Conservation (phyloP, 2,329 filamentous ascomycete species). For the Ceratocystiopsis sp. region DNA sequence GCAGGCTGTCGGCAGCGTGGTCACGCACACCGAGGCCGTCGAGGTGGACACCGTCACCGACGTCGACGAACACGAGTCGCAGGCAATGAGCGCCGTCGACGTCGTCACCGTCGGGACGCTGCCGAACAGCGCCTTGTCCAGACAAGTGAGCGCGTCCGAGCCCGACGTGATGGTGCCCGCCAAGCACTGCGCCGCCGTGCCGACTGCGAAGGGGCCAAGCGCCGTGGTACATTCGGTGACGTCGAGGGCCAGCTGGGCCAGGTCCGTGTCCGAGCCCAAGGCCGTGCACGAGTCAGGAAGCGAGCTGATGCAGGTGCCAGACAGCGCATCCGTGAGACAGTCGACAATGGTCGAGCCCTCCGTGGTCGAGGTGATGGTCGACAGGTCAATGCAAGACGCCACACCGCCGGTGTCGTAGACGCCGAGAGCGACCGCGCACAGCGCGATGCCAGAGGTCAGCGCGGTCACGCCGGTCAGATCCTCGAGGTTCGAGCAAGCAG, state of each 20-base stretch:
- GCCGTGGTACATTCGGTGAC: constrained; percentile 1
- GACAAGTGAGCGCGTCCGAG: constrained; percentile 4
- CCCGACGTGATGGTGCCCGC: constrained; percentile 2
- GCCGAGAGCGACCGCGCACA: not conserved
- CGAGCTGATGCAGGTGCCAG: constrained; percentile 1
- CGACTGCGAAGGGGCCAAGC: constrained; percentile 8
- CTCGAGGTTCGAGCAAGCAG: not conserved
- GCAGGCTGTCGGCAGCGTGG: constrained; percentile 3
- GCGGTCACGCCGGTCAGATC: not conserved
- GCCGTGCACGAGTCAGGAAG: constrained; percentile 3
- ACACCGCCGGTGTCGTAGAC: not conserved
- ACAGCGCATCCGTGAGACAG: not conserved
- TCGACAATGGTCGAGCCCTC: not conserved
- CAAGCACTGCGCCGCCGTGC: constrained; percentile 3
- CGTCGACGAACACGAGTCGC: not conserved
- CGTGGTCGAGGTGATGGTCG: not conserved
- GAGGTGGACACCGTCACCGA: not conserved
- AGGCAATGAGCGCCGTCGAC: not conserved
- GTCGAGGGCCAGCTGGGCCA: not conserved
- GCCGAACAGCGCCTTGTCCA: constrained; percentile 1
- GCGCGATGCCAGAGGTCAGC: too few relatives aligned
- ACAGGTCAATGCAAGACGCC: not conserved
- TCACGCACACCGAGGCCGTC: constrained; percentile 2
- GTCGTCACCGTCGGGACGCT: not conserved
- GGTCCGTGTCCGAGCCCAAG: not conserved